Base-by-base conservation (phyloP, 805 yeast species). In the Wickerhamomyces subpelliculosus region DNA sequence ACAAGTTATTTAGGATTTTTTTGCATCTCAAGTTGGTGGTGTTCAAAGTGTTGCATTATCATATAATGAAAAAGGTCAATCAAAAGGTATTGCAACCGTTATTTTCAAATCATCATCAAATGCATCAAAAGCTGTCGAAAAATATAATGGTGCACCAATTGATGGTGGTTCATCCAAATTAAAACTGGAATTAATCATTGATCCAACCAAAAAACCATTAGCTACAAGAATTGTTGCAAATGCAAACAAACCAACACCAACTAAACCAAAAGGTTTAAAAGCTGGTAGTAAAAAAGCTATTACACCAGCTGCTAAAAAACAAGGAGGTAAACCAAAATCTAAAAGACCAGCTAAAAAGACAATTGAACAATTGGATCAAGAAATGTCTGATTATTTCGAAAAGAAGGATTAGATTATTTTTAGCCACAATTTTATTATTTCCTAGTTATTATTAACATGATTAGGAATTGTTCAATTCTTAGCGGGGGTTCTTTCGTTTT, bases 371-470 rank as follows among this genome's bases (percentile, higher is more conserved):
- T 78, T 90, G 58, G 98, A 93, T 66, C 95, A 89, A 60, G 97
- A 90, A 69, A 90, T 93, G 98, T 84, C 88, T 46, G 97, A 89
- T 60, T 90, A 90, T 68, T 89, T 90, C 53, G 79, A 78, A 45
- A 68, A 65, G 47, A 64, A 65, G 46, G 64, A 64, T 38, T 56
- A 54, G 43, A 18, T 19, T 27, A 27, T 13, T n/a, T 32, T 31
- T 27, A 22, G n/a, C 23, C 29, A 26, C 6, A n/a, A 10, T 22
- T 22, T 22, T 10, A 22, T 8, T 22, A 8, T 10, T 22, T 22
- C 24, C 24, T 22, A 22, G n/a, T n/a, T n/a, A n/a, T n/a, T n/a
- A n/a, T n/a, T n/a, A n/a, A n/a, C n/a, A n/a, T n/a, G n/a, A n/a
- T n/a, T n/a, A n/a, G n/a, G n/a, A n/a, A n/a, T n/a, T n/a, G n/a